Evolutionary conservation across 75 land plant genomes (phyloP).

Genomic region (Gnetum montanum): DNA sequence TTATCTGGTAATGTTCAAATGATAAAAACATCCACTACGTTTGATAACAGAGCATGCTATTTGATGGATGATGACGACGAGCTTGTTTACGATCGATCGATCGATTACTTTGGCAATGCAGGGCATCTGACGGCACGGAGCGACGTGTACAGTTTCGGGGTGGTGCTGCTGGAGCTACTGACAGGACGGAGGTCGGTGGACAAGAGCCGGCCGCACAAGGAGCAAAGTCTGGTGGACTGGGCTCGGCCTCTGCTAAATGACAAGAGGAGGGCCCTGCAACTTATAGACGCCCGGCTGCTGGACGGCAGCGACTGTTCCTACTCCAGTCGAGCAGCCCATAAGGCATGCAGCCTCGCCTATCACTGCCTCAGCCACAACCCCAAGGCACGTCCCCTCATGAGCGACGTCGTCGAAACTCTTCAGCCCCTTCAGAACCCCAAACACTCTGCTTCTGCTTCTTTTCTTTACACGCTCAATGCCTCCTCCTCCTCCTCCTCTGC

Average conservation of each 20-base stretch:
- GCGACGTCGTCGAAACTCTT: slow-evolving; percentile 63
- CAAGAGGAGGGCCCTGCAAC: slow-evolving; percentile 47
- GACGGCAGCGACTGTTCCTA: too few relatives aligned
- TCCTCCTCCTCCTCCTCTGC: too few relatives aligned
- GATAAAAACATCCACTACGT: too few relatives aligned
- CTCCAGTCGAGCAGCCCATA: slow-evolving; percentile 62
- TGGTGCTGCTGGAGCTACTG: slow-evolving; percentile 58
- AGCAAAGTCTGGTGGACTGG: slow-evolving; percentile 69
- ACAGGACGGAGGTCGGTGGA: slow-evolving; percentile 74
- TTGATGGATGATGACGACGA: too few relatives aligned
- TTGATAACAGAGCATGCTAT: too few relatives aligned
- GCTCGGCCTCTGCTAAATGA: slow-evolving; percentile 56
- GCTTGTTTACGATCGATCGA: too few relatives aligned
- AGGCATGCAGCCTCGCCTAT: slow-evolving; percentile 61
- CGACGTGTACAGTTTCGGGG: slow-evolving; percentile 78
- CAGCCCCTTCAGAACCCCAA: slow-evolving; percentile 46
- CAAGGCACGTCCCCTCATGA: slow-evolving; percentile 70
- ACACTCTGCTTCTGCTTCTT: slow-evolving; percentile 16
- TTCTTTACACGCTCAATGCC: slow-evolving; percentile 4
- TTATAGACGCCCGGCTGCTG: slow-evolving; percentile 54
- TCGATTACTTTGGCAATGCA: too few relatives aligned
- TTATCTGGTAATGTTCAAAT: too few relatives aligned
- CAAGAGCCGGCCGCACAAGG: slow-evolving; percentile 48
- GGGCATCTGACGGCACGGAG: slow-evolving; percentile 73
- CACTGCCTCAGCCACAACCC: slow-evolving; percentile 63